Conservation (phyloP, 2,329 filamentous ascomycete species). For the Tricladium varicosporioides region DNA sequence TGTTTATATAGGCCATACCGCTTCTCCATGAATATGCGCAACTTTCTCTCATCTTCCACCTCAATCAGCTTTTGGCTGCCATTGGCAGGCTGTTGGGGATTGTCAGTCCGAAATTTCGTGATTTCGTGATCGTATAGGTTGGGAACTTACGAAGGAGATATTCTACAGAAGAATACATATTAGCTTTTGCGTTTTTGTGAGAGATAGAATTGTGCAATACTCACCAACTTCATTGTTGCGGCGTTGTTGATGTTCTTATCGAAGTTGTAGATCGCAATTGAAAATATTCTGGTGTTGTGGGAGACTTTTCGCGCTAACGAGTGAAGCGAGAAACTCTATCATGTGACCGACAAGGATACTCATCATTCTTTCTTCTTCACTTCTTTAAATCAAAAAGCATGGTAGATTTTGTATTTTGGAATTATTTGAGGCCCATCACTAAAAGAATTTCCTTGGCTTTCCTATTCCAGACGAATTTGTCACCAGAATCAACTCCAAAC, state of each 20-base stretch:
- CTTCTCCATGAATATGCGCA: conserved; percentile 98
- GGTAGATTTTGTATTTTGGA: background rate
- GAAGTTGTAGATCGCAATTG: background rate
- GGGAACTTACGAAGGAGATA: conserved; percentile 34
- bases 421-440: background rate
- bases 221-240: conserved; percentile 35
- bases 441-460: background rate
- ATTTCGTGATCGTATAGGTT: conserved; percentile 6
- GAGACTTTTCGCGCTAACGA: background rate
- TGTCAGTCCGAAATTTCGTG: conserved; percentile 22
- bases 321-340: background rate
- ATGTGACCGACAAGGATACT: background rate
- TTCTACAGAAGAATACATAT: conserved; percentile 26
- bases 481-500: no score
- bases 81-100: conserved; percentile 71
- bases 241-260: conserved; percentile 8
- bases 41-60: conserved; percentile 98
- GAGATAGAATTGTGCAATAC: conserved; percentile 10
- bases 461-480: no score
- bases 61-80: conserved; percentile 99
- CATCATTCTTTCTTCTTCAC: background rate
- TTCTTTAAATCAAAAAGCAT: background rate
- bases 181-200: conserved; percentile 17
- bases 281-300: conserved; percentile 1
- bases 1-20: conserved; percentile 47